phyloP scores from a whole-genome alignment of 305 asterid genomes.

The Striga hermonthica region DNA sequence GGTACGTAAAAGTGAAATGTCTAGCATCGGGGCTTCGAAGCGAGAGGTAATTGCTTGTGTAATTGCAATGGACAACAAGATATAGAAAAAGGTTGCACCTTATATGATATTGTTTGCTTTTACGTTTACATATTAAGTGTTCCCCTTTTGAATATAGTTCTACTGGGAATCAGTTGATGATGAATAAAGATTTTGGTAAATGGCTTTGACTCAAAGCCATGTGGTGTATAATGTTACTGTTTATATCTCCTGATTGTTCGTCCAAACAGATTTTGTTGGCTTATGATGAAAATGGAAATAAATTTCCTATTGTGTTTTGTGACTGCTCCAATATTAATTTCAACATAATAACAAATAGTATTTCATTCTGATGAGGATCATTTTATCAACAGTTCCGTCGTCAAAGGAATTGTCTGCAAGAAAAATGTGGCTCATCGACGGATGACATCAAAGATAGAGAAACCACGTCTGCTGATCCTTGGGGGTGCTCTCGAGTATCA shows the following conservation, averaged over 20 bases:
- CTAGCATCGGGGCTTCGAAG: constrained; percentile 82
- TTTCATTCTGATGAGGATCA: constrained; percentile 28
- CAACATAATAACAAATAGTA: no score
- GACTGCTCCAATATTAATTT: no score
- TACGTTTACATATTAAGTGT: constrained; percentile 22
- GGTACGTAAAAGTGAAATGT: constrained; percentile 92
- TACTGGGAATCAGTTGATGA: background rate
- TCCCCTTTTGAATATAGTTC: constrained; percentile 16
- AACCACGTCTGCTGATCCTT: constrained; percentile 80
- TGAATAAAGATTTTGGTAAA: background rate
- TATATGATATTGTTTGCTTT: background rate
- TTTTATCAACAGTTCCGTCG: constrained; percentile 55
- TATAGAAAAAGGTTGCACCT: no score
- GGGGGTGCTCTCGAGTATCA: constrained; percentile 99
- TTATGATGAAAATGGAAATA: no score
- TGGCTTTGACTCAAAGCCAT: constrained; percentile 13
- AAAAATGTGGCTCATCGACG: constrained; percentile 94
- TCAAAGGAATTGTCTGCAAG: constrained; percentile 93
- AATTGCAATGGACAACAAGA: constrained; percentile 16
- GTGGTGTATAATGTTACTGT: constrained; percentile 4
- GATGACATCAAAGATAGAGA: constrained; percentile 88
- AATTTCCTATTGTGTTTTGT: no score
- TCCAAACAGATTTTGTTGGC: no score
- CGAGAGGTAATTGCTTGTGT: constrained; percentile 60
- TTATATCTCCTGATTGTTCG: constrained; percentile 3